Conservation (phyloP, 805 yeast species). For the Grigorovia yakushimaensis region DNA sequence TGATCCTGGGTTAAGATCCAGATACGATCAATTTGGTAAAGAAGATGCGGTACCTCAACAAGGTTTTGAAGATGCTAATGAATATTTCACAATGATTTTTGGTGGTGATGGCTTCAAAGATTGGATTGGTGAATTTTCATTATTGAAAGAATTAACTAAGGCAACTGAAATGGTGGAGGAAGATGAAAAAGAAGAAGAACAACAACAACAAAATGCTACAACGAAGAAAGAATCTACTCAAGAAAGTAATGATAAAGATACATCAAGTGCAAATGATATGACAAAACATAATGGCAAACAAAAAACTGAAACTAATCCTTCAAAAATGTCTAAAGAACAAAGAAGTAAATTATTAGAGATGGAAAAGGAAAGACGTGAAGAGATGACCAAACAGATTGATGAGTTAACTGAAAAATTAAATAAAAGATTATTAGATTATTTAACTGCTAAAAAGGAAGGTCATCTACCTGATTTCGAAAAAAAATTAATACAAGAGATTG, state of each 20-base stretch:
- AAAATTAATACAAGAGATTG: constrained; percentile 53
- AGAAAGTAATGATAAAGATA: no score
- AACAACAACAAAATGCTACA: no score
- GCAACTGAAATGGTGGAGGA: constrained; percentile 40
- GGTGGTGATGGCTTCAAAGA: constrained; percentile 74
- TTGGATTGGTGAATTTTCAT: constrained; percentile 70
- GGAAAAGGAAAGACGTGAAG: constrained; percentile 45
- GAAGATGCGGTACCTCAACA: constrained; percentile 58
- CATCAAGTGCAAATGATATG: constrained; percentile 12
- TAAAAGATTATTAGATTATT: constrained; percentile 35
- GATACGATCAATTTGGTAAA: constrained; percentile 82
- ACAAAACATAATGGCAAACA: constrained; percentile 30
- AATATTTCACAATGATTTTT: constrained; percentile 73
- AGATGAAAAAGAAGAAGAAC: no score
- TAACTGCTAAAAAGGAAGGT: constrained; percentile 37
- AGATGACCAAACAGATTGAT: constrained; percentile 39
- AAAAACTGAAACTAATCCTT: constrained; percentile 14
- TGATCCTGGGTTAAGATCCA: constrained; percentile 55
- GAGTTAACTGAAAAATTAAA: constrained; percentile 43
- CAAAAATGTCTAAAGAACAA: constrained; percentile 31
- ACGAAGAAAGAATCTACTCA: no score
- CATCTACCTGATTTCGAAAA: constrained; percentile 40
- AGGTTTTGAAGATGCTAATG: constrained; percentile 79
- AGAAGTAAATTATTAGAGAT: constrained; percentile 42
- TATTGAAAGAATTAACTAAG: constrained; percentile 53